Evolutionary conservation across 305 asterid species (phyloP).

Genomic region (Fraxinus greggii): DNA sequence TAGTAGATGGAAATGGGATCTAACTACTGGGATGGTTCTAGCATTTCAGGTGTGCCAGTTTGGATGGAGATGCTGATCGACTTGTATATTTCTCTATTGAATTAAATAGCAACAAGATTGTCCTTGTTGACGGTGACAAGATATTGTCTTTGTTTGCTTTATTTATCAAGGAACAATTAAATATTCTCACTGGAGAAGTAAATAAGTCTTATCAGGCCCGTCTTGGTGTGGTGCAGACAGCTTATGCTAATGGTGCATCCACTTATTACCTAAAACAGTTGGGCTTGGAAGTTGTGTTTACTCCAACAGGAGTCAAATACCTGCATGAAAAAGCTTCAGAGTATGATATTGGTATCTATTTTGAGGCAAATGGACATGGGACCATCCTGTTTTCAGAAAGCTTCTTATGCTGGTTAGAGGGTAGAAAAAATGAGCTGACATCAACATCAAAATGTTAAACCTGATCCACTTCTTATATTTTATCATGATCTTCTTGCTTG

Average conservation of each 20-base stretch:
- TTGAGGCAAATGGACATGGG: slow-evolving; percentile 98
- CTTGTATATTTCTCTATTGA: slow-evolving; percentile 74
- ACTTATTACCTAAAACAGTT: slow-evolving; percentile 64
- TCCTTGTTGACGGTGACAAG: slow-evolving; percentile 95
- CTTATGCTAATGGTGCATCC: slow-evolving; percentile 96
- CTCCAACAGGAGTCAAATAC: slow-evolving; percentile 91
- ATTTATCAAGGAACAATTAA: slow-evolving; percentile 70
- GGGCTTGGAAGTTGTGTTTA: slow-evolving; percentile 48
- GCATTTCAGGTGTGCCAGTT: slow-evolving; percentile 92
- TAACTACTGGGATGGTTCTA: slow-evolving; percentile 37
- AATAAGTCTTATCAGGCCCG: slow-evolving; percentile 41
- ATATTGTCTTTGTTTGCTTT: slow-evolving; percentile 83
- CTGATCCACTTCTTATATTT: slow-evolving; percentile 3
- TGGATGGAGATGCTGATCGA: slow-evolving; percentile 97
- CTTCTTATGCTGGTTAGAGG: slow-evolving; percentile 34
- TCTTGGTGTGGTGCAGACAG: slow-evolving; percentile 83
- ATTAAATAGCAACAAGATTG: slow-evolving; percentile 53
- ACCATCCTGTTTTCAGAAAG: slow-evolving; percentile 50
- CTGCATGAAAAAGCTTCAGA: slow-evolving; percentile 90
- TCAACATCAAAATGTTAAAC: slow-evolving; percentile 56
- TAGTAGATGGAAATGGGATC: slow-evolving; percentile 21
- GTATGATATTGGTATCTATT: slow-evolving; percentile 82
- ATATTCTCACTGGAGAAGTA: slow-evolving; percentile 44
- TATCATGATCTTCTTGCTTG: slow-evolving; percentile 16
- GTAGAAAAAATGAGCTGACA: slow-evolving; percentile 46